Evolutionary conservation across 2,329 filamentous ascomycete genomes (phyloP), one percentile per base, ranked within the genome.

Genomic region (Beauveria pseudobassiana): DNA sequence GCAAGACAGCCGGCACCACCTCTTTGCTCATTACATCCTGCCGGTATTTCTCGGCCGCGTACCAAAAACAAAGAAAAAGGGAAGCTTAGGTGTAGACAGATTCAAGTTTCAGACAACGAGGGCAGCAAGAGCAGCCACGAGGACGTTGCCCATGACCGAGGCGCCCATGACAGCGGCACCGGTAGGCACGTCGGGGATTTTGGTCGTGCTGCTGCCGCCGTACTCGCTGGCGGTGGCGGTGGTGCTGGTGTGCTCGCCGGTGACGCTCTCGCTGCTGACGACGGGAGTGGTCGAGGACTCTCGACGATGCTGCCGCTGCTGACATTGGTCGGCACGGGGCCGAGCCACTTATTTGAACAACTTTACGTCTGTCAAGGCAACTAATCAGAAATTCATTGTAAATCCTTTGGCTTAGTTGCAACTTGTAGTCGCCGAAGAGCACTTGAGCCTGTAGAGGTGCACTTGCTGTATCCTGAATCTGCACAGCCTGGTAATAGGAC

Each of bases 211-310:
- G 51, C 60, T 61, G 58, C 62, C 59, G 26, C 63, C 28, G 4
- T 59, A 55, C 2, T 58, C 62, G 22, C 62, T 65, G 7, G 62
- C 60, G n/a, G 61, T 66, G 7, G 63, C 60, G n/a, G 61, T 65
- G 7, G 63, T 62, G 24, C 45, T 58, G 40, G 63, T 63, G 30
- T 30, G 60, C n/a, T 64, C 63, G 18, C 63, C 61, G 42, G 66
- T 59, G 51, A 59, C 60, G 55, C 63, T 46, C 2, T 24, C 45
- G 50, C 63, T 65, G 30, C 58, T 55, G 49, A 50, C 51, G 45
- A 60, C 55, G 40, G 65, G 57, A 28, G 40, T 49, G 48, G 49
- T 42, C 24, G 63, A 34, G 63, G 62, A 45, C 56, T 63, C 49
- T 63, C 63, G 49, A 30, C 48, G 48, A 67, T 65, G 49, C 57